These are phyloP conservation scores for Penicillium sp. DNA, from an alignment of 2,329 filamentous ascomycete genomes.

Conservation along the genomic window DNA sequence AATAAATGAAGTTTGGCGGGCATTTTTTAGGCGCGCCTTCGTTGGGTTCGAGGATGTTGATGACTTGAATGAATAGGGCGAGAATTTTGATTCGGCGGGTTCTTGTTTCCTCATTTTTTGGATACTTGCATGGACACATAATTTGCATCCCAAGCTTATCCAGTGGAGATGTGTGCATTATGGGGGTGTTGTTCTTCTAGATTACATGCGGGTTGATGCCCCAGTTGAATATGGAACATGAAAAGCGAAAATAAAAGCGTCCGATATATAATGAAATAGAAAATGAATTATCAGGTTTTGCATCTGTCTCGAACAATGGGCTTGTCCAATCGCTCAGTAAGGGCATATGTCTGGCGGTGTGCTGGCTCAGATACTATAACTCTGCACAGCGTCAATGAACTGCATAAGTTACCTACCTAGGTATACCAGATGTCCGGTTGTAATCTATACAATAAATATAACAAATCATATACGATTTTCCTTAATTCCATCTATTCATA, in stretches of 20 bases:
- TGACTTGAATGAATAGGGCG: slow-evolving; percentile 53
- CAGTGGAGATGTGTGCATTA: not conserved
- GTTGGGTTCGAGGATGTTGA: slow-evolving; percentile 68
- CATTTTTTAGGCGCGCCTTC: slow-evolving; percentile 76
- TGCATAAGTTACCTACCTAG: not conserved
- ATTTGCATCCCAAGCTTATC: not conserved
- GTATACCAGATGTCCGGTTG: not conserved
- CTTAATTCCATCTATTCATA: not conserved
- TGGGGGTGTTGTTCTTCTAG: not conserved
- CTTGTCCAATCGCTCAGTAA: not conserved
- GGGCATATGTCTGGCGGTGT: not conserved
- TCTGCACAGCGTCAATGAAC: not conserved
- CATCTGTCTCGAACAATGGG: not conserved
- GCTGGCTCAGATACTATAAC: not conserved
- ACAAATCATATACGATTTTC: not conserved
- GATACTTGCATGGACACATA: slow-evolving; percentile 3
- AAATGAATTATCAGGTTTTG: not conserved
- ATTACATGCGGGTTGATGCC: not conserved
- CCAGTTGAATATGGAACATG: not conserved
- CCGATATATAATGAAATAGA: not conserved
- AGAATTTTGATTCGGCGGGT: slow-evolving; percentile 9
- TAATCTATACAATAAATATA: no score
- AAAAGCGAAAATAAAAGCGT: not conserved
- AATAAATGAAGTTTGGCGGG: slow-evolving; percentile 68
- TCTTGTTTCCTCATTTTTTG: slow-evolving; percentile 11